These are phyloP conservation scores for Kitagawia praeruptora DNA, from an alignment of 129 eudicot species.

Conservation along the genomic window DNA sequence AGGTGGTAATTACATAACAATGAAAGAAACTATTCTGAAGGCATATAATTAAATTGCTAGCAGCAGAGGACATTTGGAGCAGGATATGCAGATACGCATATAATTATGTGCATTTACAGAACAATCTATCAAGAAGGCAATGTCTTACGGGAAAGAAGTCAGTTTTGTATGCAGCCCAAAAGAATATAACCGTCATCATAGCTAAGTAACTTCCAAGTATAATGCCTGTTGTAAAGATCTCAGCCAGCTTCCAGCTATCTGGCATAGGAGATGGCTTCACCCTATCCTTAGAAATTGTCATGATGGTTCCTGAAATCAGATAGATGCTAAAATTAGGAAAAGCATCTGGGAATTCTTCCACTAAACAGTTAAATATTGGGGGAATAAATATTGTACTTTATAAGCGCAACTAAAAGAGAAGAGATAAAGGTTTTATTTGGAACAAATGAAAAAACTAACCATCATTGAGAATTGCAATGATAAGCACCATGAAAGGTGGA, in stretches of 20 bases:
- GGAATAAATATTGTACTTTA: no score
- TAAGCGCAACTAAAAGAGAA: background rate
- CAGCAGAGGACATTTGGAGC: background rate
- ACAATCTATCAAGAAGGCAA: background rate
- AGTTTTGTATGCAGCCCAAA: constrained; percentile 96
- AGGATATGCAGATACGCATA: background rate
- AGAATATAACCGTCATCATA: constrained; percentile 93
- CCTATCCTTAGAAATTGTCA: constrained; percentile 96
- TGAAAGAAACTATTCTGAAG: background rate
- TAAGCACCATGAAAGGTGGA: constrained; percentile 99
- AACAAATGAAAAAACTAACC: constrained; percentile 43
- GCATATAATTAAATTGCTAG: background rate
- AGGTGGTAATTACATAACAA: background rate
- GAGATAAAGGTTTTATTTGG: background rate
- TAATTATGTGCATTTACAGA: background rate
- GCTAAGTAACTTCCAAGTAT: constrained; percentile 88
- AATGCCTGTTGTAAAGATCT: constrained; percentile 82
- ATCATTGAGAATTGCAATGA: constrained; percentile 95
- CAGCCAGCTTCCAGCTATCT: constrained; percentile 97
- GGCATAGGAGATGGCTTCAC: constrained; percentile 96
- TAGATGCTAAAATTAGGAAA: background rate
- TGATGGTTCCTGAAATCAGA: constrained; percentile 72
- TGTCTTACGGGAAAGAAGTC: constrained; percentile 72
- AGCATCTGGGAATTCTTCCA: background rate
- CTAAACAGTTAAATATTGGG: background rate